A percentile compares a stretch with the other conserved stretches of the same genome.
Evolutionary conservation across 768 basidiomycete species (phyloP).

Genomic region (Suillus discolor): DNA sequence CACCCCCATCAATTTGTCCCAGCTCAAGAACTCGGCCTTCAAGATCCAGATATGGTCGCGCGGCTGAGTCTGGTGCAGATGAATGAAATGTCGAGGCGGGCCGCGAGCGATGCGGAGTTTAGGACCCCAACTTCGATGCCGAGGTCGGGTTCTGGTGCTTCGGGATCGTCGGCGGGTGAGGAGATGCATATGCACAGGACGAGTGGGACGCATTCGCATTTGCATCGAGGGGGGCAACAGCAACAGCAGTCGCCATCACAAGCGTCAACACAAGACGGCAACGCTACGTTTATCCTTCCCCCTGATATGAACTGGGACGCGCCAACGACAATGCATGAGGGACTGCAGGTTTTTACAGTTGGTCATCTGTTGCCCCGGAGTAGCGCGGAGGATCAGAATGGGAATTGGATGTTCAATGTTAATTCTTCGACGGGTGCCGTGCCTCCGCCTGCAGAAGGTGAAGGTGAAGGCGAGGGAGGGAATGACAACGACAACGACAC

Average conservation of each 20-base stretch:
- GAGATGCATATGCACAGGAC: slow-evolving; percentile 50
- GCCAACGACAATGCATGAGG: slow-evolving; percentile 50
- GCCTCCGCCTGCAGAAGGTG: slow-evolving; percentile 21
- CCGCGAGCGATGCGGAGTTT: slow-evolving; percentile 41
- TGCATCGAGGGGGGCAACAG: slow-evolving; percentile 18
- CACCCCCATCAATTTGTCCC: slow-evolving; percentile 3
- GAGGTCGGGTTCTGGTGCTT: slow-evolving; percentile 24
- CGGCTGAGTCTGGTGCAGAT: slow-evolving; percentile 73
- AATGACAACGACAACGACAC: slow-evolving; percentile 23
- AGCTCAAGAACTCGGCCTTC: slow-evolving; percentile 47
- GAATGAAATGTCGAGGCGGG: slow-evolving; percentile 75
- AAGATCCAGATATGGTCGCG: slow-evolving; percentile 57
- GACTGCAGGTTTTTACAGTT: slow-evolving; percentile 79
- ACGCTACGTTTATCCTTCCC: slow-evolving; percentile 31
- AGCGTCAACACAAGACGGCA: slow-evolving; percentile 26
- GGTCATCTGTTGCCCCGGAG: slow-evolving; percentile 72
- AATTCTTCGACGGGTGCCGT: slow-evolving; percentile 16
- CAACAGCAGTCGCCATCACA: slow-evolving; percentile 17
- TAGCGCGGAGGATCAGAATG: slow-evolving; percentile 50
- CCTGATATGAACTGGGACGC: slow-evolving; percentile 27
- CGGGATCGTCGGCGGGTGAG: slow-evolving; percentile 40
- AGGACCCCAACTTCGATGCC: slow-evolving; percentile 18
- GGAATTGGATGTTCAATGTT: slow-evolving; percentile 62
- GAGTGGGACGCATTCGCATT: slow-evolving; percentile 17
- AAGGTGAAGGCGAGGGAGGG: slow-evolving; percentile 21